Evolutionary conservation across 495 filamentous ascomycete species (phyloP), one percentile per base, ranked within the genome.

Genomic region (Amphirosellinia nigrospora): DNA sequence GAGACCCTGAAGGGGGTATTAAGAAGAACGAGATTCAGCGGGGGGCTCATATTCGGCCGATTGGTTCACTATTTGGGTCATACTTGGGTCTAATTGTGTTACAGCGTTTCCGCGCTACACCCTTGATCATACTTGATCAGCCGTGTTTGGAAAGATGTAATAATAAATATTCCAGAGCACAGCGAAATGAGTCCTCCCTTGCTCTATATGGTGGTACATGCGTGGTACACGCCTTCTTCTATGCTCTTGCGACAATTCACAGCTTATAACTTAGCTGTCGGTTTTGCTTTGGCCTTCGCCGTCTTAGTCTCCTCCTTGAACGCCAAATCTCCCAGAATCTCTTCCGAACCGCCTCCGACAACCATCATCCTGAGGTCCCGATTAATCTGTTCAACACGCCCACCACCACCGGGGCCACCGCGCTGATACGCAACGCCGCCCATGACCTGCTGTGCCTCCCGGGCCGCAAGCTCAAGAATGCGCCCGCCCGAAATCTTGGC

Each of bases 401-500:
- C 69, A 19, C 61, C 69, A 16, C 82, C 85, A 0, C 86, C 86
- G 55, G 83, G 83, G 0, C 86, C 86, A 48, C 80, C 79, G 69
- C 80, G 83, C 64, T 86, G 83, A 69, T 88, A 88, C 7, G 87
- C 87, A 16, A 85, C 81, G 0, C 87, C 87, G 16, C 88, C 87
- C 66, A 90, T 75, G 46, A 89, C 83, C 74, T 90, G 88, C 81
- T 89, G 87, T 1, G 87, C 86, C 70, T 90, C 88, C 9, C 87
- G 79, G 34, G 84, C 84, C 56, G 84, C 84, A 74, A 86, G 82
- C 76, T 90, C 88, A 11, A 89, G 71, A 15, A 85, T 82, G 32
- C 84, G 76, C 0, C 85, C 87, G 3, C 85, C 86, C 77, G 84
- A 83, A 7, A 89, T 87, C 74, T 89, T 90, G 28, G 86, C 78